A percentile compares a stretch with the other conserved stretches of the same genome.
These are phyloP conservation scores for Mycena leptocephala DNA, from an alignment of 768 basidiomycete genomes.

Conservation along the genomic window DNA sequence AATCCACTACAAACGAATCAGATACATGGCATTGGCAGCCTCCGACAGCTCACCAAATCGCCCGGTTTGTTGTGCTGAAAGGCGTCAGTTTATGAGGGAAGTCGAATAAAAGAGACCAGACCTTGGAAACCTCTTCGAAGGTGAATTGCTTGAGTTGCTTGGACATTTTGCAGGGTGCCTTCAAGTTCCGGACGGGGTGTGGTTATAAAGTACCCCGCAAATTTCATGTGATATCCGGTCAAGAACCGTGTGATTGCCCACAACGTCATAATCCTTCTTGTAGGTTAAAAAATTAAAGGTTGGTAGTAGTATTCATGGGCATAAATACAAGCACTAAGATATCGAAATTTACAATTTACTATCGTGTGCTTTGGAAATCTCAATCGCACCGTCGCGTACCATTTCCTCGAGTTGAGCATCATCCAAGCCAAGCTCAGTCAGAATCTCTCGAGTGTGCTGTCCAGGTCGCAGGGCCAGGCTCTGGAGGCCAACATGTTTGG, in stretches of 20 bases:
- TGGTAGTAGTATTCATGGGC: too few species aligned
- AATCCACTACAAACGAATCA: slow-evolving; percentile 74
- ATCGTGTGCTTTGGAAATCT: slow-evolving; percentile 30
- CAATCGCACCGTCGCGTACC: slow-evolving; percentile 64
- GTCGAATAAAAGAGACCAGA: slow-evolving; percentile 46
- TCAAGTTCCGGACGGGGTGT: neutral
- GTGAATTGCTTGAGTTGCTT: slow-evolving; percentile 68
- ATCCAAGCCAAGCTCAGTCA: slow-evolving; percentile 68
- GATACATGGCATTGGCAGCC: neutral
- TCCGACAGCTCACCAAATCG: slow-evolving; percentile 69
- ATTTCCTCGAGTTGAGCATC: slow-evolving; percentile 58
- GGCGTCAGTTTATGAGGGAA: slow-evolving; percentile 8
- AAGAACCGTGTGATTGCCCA: neutral
- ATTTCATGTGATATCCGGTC: slow-evolving; percentile 3
- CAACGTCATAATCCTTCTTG: too few species aligned
- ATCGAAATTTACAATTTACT: slow-evolving; percentile 24
- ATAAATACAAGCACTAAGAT: too few species aligned
- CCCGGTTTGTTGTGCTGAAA: slow-evolving; percentile 83
- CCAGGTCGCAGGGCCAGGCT: slow-evolving; percentile 61
- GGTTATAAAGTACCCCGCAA: neutral
- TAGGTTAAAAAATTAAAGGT: too few species aligned
- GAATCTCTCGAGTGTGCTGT: slow-evolving; percentile 67
- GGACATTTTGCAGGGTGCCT: slow-evolving; percentile 42
- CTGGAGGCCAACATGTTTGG: slow-evolving; percentile 16
- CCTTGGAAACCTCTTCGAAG: slow-evolving; percentile 83